Evolutionary conservation across 345 rosid genomes (phyloP).

Genomic region (Pseudoturritis turrita): DNA sequence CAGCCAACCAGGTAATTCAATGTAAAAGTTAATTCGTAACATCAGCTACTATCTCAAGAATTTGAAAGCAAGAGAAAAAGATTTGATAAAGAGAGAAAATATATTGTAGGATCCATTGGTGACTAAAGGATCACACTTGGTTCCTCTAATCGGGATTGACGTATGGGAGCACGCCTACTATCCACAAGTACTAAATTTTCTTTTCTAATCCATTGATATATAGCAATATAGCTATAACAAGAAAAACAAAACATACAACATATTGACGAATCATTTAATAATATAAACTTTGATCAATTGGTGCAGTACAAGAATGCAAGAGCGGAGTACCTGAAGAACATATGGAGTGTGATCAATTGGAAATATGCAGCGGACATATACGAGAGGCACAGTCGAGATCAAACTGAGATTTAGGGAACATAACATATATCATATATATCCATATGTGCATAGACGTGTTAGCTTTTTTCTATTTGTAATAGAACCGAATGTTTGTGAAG

Average conservation of each 20-base stretch:
- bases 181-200: conserved; percentile 50
- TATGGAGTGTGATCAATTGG: conserved; percentile 94
- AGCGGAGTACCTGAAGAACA: conserved; percentile 83
- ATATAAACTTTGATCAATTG: not conserved
- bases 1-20: conserved; percentile 71
- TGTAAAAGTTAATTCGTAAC: not conserved
- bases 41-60: not conserved
- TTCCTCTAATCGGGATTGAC: conserved; percentile 86
- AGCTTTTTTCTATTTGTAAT: not conserved
- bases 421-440: not conserved
- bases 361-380: conserved; percentile 60
- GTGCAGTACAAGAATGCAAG: conserved; percentile 85
- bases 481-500: not conserved
- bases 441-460: not conserved
- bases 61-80: not conserved
- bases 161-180: conserved; percentile 99
- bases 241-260: not conserved
- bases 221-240: not conserved
- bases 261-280: not conserved
- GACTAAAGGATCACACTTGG: conserved; percentile 61
- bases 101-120: conserved; percentile 76
- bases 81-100: not conserved
- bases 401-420: not conserved
- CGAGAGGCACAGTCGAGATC: conserved; percentile 32
- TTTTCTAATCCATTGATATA: not conserved